Evolutionary conservation across 371 early-diverging fungal species (phyloP).

Genomic region (Mortierella sp.): DNA sequence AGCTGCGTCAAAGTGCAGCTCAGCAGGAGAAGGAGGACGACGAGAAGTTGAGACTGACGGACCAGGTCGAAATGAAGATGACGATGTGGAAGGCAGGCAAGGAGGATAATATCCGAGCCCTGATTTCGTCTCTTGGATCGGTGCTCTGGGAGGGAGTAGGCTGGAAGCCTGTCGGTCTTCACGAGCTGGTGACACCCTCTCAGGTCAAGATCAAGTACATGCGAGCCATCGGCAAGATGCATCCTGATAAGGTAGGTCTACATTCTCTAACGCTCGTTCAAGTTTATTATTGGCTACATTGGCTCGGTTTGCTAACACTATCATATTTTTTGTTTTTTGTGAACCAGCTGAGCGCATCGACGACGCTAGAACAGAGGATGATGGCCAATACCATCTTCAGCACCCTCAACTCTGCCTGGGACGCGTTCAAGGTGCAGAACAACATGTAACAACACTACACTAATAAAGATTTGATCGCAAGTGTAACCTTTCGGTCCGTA

Average conservation of each 20-base stretch:
- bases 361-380: constrained; percentile 86
- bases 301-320: background rate
- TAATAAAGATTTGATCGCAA: background rate
- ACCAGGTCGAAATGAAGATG: constrained; percentile 83
- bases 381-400: constrained; percentile 92
- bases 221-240: constrained; percentile 93
- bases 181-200: constrained; percentile 86
- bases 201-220: constrained; percentile 94
- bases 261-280: background rate
- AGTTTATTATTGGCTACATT: background rate
- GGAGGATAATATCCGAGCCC: constrained; percentile 90
- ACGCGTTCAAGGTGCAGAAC: constrained; percentile 85
- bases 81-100: constrained; percentile 87
- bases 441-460: constrained; percentile 57
- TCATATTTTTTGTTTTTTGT: background rate
- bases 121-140: constrained; percentile 85
- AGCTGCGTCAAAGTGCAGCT: constrained; percentile 80
- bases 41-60: constrained; percentile 77
- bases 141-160: constrained; percentile 83
- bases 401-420: constrained; percentile 95
- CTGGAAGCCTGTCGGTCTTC: constrained; percentile 84
- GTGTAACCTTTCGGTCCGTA: background rate
- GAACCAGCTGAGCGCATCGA: constrained; percentile 62
- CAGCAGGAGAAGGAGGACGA: constrained; percentile 84
- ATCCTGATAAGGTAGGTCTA: constrained; percentile 92